Evolutionary conservation across 2,329 filamentous ascomycete species (phyloP), one percentile per base, ranked within the genome.

Genomic region (Diatrype stigma): DNA sequence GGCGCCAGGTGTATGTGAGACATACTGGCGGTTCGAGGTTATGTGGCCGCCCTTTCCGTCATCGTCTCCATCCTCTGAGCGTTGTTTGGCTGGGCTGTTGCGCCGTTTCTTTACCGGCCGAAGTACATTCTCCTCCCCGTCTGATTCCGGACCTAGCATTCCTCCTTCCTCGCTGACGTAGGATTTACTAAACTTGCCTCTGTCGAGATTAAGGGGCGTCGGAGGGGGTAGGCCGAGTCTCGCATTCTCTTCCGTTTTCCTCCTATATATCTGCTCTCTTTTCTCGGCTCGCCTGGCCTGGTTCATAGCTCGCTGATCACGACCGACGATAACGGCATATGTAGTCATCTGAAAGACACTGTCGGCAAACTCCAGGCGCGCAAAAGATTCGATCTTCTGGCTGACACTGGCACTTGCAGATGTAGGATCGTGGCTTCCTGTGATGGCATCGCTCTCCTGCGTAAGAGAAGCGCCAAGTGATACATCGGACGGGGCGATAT

Each of bases 341-440:
- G 86, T 90, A 47, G 84, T 89, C 83, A 92, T 87, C 68, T 89
- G 87, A 66, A 89, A 91, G 50, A 84, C 80, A 63, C 87, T 86
- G 72, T 92, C 88, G 58, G 80, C 78, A 64, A 92, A 91, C 60
- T 85, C 81, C 54, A 92, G 73, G 48, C 76, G 73, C 42, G 80
- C 80, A 64, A 81, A 83, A 3, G 79, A 81, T 60, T 82, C 77
- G 14, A 83, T 67, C 45, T 68, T 71, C 57, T 75, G 73, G 26
- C 64, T 65, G 11, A 61, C 59, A 46, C 63, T 66, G 47, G 64
- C 59, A 46, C 63, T 66, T 46, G 64, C 58, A 48, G 70, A 69
- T 14, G 67, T 67, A 35, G 67, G 60, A 38, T 69, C 63, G 49
- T 64, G 67, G 52, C 62, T 61, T 8, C 57, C 62, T 1, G 62